phyloP scores from a whole-genome alignment of 345 rosid genomes.

The Barbarea vulgaris region DNA sequence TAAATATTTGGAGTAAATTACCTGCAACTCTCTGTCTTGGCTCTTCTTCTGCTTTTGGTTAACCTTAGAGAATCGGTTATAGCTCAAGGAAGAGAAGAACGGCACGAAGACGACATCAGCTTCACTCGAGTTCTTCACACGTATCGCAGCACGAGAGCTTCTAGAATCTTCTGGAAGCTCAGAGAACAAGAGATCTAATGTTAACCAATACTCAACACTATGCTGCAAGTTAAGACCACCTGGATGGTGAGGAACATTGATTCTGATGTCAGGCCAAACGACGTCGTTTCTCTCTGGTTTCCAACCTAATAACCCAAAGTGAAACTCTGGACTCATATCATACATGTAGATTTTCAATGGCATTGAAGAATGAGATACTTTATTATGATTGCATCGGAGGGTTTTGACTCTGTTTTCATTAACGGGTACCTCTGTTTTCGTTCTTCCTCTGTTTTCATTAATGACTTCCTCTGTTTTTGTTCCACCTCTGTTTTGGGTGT shows the following conservation, averaged over 20 bases:
- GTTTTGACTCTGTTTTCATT: slow-evolving; percentile 32
- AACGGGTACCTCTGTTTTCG: slow-evolving; percentile 1
- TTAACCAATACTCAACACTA: slow-evolving; percentile 93
- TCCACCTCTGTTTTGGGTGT: slow-evolving; percentile 36
- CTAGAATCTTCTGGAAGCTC: slow-evolving; percentile 53
- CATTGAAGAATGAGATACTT: slow-evolving; percentile 5
- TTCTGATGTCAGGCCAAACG: slow-evolving; percentile 82
- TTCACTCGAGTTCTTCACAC: slow-evolving; percentile 80
- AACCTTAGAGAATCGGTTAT: slow-evolving; percentile 69
- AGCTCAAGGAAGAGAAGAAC: slow-evolving; percentile 86
- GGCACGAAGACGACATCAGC: slow-evolving; percentile 88
- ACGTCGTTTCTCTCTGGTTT: slow-evolving; percentile 52
- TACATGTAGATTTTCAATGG: slow-evolving; percentile 85
- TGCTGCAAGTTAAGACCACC: slow-evolving; percentile 97
- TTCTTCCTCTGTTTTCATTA: slow-evolving; percentile 30
- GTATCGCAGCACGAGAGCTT: slow-evolving; percentile 55
- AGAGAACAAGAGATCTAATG: slow-evolving; percentile 82
- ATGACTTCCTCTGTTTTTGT: neutral
- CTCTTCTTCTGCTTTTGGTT: slow-evolving; percentile 62
- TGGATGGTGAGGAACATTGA: slow-evolving; percentile 65
- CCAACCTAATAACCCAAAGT: slow-evolving; percentile 83
- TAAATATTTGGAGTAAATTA: neutral
- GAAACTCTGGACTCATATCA: slow-evolving; percentile 85
- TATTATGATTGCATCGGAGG: neutral
- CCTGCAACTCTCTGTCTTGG: slow-evolving; percentile 57